Base-by-base conservation (phyloP, 345 rosid species). In the Citropsis articulata region DNA sequence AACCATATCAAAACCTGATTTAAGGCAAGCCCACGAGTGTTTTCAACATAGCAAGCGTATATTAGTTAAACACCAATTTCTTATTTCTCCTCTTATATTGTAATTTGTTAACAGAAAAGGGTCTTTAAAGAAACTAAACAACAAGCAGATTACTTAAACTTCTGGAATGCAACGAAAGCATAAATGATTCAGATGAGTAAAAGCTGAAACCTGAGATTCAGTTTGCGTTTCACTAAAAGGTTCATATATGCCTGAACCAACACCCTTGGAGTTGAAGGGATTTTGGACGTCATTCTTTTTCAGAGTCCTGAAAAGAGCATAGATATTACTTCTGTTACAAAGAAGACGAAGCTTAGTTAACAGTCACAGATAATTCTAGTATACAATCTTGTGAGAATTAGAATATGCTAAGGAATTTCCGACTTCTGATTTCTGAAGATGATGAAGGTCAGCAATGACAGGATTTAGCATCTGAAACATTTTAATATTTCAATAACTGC, bases 191-290 rank as follows among this genome's bases (percentile, higher is more conserved):
- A 77, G 40, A 55, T 27, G 56, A 48, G 81, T 69, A 63, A 75
- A 83, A 85, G 75, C 67, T 33, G 36, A 70, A 81, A 94, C 99
- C 98, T 96, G 99, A 36, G 98, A 96, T 25, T 94, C 99, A 22
- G 97, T 92, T 84, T 94, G 99, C 13, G 99, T 96, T 87, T 95
- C 98, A 77, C 97, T 95, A 79, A 96, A 96, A 81, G 85, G 86
- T 77, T 89, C 89, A 50, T 85, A 88, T 53, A 81, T 68, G 81
- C 88, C 80, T n/a, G 62, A 77, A 57, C 80, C 78, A 60, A 62
- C 87, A 75, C 85, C 84, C 72, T 74, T 69, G 30, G 88, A 70
- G 72, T 13, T 45, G 89, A 81, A 67, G 67, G 83, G 75, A 76
- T 45, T 45, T 45, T 13, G 25, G 64, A 53, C 55, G 66, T 83